Percentiles rank a stretch among this genome's conserved stretches.
Conservation (phyloP, 179 eudicot species). For the Silene noctiflora region DNA sequence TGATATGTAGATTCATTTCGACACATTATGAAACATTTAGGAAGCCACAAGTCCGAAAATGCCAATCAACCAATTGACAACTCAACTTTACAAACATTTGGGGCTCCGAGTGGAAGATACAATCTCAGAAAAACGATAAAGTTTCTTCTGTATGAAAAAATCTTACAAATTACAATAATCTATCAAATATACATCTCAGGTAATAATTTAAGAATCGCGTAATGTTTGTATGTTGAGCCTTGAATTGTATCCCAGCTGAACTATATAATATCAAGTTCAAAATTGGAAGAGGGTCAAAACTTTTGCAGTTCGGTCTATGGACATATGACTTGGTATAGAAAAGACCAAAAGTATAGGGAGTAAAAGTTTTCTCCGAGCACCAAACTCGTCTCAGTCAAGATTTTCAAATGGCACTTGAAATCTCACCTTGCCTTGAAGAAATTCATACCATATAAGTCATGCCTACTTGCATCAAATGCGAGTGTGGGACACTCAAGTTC, state of each 20-base stretch:
- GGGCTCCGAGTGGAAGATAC: constrained; percentile 15
- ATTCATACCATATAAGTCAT: constrained; percentile 88
- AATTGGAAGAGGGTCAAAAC: constrained; percentile 18
- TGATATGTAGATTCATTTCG: not conserved
- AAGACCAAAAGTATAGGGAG: not conserved
- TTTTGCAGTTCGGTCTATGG: constrained; percentile 7
- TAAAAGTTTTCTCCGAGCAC: constrained; percentile 5
- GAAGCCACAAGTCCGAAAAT: not conserved
- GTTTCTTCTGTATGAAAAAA: constrained; percentile 22
- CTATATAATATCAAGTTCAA: constrained; percentile 23
- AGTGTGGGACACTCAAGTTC: constrained; percentile 86
- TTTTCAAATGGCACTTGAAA: constrained; percentile 9
- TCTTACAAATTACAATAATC: constrained; percentile 25
- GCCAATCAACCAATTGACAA: not conserved
- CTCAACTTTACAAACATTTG: too few relatives aligned
- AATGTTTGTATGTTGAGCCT: constrained; percentile 9
- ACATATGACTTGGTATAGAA: not conserved
- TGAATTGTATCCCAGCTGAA: constrained; percentile 24
- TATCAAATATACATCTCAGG: constrained; percentile 26
- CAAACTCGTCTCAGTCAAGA: constrained; percentile 10
- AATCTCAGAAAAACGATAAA: constrained; percentile 14
- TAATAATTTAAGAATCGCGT: constrained; percentile 14
- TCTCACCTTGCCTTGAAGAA: constrained; percentile 27
- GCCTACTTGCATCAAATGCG: constrained; percentile 90
- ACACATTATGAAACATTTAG: too few relatives aligned